phyloP scores from a whole-genome alignment of 2,329 filamentous ascomycete species.

The Apiospora phragmitis region DNA sequence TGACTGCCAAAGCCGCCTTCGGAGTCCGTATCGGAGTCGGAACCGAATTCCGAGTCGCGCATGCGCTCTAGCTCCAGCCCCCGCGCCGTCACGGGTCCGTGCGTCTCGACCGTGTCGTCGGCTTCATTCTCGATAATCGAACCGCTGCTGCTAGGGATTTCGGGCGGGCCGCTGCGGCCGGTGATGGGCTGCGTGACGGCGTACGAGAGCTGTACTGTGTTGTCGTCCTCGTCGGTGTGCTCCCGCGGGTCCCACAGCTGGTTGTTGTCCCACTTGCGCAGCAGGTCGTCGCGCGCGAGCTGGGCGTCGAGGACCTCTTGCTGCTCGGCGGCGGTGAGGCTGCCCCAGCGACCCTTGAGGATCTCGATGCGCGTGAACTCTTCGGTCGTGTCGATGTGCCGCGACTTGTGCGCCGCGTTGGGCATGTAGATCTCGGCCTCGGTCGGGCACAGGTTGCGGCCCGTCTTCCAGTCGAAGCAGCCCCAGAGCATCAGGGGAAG shows the following conservation, averaged over 20 bases:
- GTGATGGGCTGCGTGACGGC: background rate
- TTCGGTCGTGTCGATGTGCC: constrained; percentile 31
- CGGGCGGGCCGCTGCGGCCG: background rate
- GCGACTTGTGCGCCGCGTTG: constrained; percentile 42
- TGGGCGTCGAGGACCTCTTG: background rate
- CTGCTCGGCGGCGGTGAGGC: background rate
- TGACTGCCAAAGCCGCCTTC: background rate
- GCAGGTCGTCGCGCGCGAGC: background rate
- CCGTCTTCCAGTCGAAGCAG: constrained; percentile 53
- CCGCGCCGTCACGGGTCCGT: background rate
- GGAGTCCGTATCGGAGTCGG: background rate
- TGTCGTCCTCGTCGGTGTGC: background rate
- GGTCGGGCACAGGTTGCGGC: constrained; percentile 50
- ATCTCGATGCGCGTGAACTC: constrained; percentile 14
- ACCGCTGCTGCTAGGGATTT: background rate
- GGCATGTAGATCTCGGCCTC: constrained; percentile 53
- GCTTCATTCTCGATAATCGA: background rate
- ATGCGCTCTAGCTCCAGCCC: background rate
- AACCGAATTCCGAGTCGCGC: background rate
- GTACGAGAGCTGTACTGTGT: background rate
- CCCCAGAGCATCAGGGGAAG: constrained; percentile 64
- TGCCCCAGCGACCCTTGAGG: constrained; percentile 11
- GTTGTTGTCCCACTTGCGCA: constrained; percentile 3
- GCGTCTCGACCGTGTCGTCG: background rate
- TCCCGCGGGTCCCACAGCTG: background rate